Base-by-base conservation (phyloP, 1,284 basidiomycete genomes). In the Earliella scabrosa region DNA sequence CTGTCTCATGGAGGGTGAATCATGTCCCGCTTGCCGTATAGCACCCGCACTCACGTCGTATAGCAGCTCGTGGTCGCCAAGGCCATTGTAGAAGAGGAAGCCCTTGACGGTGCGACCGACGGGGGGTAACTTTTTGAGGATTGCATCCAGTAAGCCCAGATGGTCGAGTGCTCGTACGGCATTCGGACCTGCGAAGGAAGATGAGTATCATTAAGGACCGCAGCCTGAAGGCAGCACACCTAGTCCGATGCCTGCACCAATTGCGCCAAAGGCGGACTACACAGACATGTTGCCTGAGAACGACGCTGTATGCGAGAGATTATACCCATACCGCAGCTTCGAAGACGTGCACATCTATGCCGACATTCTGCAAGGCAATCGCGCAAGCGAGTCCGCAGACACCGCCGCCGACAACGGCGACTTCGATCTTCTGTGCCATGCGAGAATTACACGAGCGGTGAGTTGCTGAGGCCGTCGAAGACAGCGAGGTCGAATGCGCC, bases 401-500 rank as follows among this genome's bases (percentile, higher is more conserved):
- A 16, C 82, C 82, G 21, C 81, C 82, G 29, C 82, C 82, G 3
- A 84, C 71, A 31, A 85, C 75, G 1, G 81, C 80, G 20, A 84
- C 74, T 39, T 73, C 70, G 57, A 83, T 76, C 58, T 76, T 79
- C 39, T 50, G 29, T 6, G 29, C 29, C 29, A 31, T 31, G 29
- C 7, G 29, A 31, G 7, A 31, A 31, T 6, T 31, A 13, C n/a
- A n/a, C 7, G 29, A 7, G 13, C 29, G 13, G 13, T 31, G 29
- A 7, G 29, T 31, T 13, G 6, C 7, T 36, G 23, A 45, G 9
- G n/a, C 24, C 23, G 1, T 14, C 11, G 24, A n/a, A 23, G 43
- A 13, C 11, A 20, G 18, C 26, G 26, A n/a, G 14, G 24, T 16
- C 27, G 13, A n/a, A n/a, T n/a, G n/a, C n/a, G n/a, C n/a, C n/a